A percentile compares a stretch with the other conserved stretches of the same genome.
Conservation (phyloP, 73 alveolate species). For the Uronychia binucleata region DNA sequence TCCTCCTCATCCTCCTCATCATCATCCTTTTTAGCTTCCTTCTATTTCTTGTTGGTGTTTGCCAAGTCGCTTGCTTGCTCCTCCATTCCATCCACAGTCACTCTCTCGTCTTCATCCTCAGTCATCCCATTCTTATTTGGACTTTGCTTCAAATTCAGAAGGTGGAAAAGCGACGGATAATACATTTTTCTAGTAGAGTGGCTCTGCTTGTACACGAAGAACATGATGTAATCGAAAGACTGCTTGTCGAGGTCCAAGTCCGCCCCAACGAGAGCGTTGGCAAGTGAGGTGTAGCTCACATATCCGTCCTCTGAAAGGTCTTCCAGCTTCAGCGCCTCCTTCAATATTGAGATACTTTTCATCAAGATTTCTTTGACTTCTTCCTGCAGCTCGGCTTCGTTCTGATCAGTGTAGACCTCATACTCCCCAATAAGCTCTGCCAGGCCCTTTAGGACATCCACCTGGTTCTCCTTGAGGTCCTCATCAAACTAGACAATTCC, state of each 20-base stretch:
- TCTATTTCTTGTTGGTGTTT: too few species aligned
- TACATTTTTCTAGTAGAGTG: slow-evolving; percentile 21
- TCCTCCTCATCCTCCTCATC: slow-evolving; percentile 30
- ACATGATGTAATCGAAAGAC: slow-evolving; percentile 20
- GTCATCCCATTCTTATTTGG: background rate
- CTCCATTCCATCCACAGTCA: background rate
- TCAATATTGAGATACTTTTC: slow-evolving; percentile 3
- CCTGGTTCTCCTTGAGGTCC: background rate
- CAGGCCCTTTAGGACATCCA: background rate
- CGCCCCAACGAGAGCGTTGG: slow-evolving; percentile 12
- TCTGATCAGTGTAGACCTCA: background rate
- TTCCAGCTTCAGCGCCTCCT: slow-evolving; percentile 34
- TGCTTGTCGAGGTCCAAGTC: slow-evolving; percentile 28
- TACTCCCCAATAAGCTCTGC: background rate
- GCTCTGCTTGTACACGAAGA: slow-evolving; percentile 31
- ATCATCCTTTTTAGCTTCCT: background rate
- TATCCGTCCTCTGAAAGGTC: slow-evolving; percentile 39
- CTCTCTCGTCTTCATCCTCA: background rate
- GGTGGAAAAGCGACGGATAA: slow-evolving; percentile 16
- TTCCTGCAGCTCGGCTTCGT: background rate
- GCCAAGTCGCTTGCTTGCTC: too few species aligned
- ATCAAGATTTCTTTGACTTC: background rate
- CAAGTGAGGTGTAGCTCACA: slow-evolving; percentile 15
- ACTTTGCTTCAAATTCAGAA: background rate
- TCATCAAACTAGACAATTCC: background rate